Conservation (phyloP, 2,329 filamentous ascomycete genomes). For the Pseudogymnoascus sp. region DNA sequence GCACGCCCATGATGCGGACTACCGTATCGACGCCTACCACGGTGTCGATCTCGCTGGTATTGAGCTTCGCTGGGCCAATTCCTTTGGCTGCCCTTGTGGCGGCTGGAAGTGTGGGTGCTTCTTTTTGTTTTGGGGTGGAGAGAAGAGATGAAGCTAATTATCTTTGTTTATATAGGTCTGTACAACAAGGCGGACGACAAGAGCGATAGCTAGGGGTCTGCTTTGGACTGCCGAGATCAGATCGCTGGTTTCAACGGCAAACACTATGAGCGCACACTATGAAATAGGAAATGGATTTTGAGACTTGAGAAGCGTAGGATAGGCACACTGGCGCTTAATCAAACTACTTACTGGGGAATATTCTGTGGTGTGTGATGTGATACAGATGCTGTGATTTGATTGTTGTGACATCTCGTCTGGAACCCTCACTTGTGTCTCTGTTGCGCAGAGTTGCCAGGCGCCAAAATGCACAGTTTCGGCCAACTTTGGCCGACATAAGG, state of each 20-base stretch:
- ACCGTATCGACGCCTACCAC: background rate
- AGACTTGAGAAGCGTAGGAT: background rate
- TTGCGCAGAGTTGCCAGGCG: background rate
- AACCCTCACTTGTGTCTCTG: background rate
- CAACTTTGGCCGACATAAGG: background rate
- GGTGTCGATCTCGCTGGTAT: background rate
- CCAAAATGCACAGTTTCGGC: background rate
- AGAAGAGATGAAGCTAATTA: background rate
- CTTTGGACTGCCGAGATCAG: background rate
- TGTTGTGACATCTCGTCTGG: background rate
- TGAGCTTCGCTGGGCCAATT: background rate
- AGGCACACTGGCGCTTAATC: slow-evolving; percentile 5
- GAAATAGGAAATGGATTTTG: background rate
- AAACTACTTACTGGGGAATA: background rate
- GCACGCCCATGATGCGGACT: background rate
- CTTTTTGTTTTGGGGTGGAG: background rate
- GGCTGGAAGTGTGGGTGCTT: background rate
- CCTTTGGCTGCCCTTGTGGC: background rate
- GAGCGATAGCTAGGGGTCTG: background rate
- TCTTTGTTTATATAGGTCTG: background rate
- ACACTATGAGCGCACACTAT: background rate
- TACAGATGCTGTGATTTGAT: background rate
- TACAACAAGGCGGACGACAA: background rate
- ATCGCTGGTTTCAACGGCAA: background rate
- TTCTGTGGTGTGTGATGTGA: background rate